Percentiles rank a stretch among this genome's conserved stretches.
These are phyloP conservation scores for Fraxinus excelsior DNA, from an alignment of 257 asterid species.

Conservation along the genomic window DNA sequence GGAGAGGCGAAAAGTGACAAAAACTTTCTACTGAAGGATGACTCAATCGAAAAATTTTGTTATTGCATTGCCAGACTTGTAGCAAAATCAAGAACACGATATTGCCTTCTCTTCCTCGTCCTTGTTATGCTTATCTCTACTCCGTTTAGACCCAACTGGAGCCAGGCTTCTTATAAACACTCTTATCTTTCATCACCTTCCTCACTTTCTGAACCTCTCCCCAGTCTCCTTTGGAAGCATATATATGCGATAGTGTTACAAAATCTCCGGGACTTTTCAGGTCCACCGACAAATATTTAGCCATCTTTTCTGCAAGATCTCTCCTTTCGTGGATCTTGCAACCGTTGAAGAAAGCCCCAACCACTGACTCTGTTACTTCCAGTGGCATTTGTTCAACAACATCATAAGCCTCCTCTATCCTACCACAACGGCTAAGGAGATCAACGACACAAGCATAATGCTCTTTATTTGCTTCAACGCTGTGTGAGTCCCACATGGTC, in stretches of 20 bases:
- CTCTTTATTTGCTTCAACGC: too few species aligned
- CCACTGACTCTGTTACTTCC: slow-evolving; percentile 37
- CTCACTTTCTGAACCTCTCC: slow-evolving; percentile 51
- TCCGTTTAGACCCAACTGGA: slow-evolving; percentile 40
- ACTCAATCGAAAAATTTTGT: too few species aligned
- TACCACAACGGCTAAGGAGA: slow-evolving; percentile 58
- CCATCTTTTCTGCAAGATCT: slow-evolving; percentile 60
- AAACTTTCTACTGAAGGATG: too few species aligned
- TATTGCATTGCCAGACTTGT: too few species aligned
- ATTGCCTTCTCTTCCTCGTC: background rate
- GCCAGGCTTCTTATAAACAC: slow-evolving; percentile 50
- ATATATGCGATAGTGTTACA: slow-evolving; percentile 55
- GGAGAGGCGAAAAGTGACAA: background rate
- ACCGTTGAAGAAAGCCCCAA: slow-evolving; percentile 66
- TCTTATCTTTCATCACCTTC: slow-evolving; percentile 50
- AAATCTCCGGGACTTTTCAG: slow-evolving; percentile 47
- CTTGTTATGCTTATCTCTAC: background rate
- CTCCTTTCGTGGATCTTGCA: slow-evolving; percentile 58
- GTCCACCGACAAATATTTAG: slow-evolving; percentile 32
- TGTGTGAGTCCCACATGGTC: too few species aligned
- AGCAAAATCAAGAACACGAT: too few species aligned
- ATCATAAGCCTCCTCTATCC: slow-evolving; percentile 52
- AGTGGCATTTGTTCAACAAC: slow-evolving; percentile 38
- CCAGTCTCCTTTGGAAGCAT: slow-evolving; percentile 67
- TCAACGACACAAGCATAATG: slow-evolving; percentile 21